phyloP scores from a whole-genome alignment of 192 early-diverging fungal genomes.

The Coemansia nantahalensis region DNA sequence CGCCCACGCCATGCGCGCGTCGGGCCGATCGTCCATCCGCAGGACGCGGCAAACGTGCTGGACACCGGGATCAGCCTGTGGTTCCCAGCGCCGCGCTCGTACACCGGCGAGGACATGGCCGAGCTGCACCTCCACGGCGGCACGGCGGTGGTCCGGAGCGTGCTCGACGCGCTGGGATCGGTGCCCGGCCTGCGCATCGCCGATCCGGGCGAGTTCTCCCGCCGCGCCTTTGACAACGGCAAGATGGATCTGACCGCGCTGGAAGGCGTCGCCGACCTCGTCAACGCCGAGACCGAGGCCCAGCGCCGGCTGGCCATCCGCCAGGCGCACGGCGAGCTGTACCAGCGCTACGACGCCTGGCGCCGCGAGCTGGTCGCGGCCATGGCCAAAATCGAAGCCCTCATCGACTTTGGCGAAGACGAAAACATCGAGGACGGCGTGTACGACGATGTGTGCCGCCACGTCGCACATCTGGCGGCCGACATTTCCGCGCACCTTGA shows the following conservation, averaged over 20 bases:
- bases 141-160: constrained; percentile 59
- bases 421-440: constrained; percentile 76
- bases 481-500: constrained; percentile 53
- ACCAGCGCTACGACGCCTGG: constrained; percentile 64
- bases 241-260: constrained; percentile 70
- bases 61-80: constrained; percentile 56
- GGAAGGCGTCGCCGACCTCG: constrained; percentile 70
- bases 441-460: constrained; percentile 7
- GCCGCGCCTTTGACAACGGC: constrained; percentile 70
- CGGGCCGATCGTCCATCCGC: constrained; percentile 23
- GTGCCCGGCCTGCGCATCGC: constrained; percentile 60
- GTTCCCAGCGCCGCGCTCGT: constrained; percentile 57
- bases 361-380: constrained; percentile 55
- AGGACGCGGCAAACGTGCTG: constrained; percentile 44
- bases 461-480: constrained; percentile 4
- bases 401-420: constrained; percentile 79
- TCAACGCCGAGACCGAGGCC: constrained; percentile 78
- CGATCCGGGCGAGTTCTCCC: constrained; percentile 72
- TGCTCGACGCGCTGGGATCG: constrained; percentile 54
- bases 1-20: constrained; percentile 8
- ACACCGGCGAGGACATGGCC: constrained; percentile 72
- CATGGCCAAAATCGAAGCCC: constrained; percentile 65
- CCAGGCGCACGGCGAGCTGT: constrained; percentile 68
- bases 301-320: constrained; percentile 65
- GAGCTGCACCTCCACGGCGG: constrained; percentile 79